A percentile compares a stretch with the other conserved stretches of the same genome.
Evolutionary conservation across 2,329 filamentous ascomycete species (phyloP).

Genomic region (Arthrinium phaeospermum): DNA sequence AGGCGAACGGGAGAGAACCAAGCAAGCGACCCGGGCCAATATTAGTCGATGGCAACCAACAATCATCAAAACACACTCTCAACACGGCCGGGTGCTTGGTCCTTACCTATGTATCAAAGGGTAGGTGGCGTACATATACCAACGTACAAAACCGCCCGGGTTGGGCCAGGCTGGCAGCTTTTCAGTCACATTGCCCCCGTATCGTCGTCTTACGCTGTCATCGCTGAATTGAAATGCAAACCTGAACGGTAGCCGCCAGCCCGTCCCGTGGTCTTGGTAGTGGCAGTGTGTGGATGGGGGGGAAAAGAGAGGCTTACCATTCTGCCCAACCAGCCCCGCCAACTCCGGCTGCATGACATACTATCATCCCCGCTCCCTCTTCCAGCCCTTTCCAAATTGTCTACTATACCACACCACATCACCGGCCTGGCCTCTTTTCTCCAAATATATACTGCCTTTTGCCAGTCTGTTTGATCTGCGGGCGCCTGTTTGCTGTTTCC

Average conservation of each 20-base stretch:
- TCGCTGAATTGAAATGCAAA: neutral
- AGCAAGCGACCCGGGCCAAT: neutral
- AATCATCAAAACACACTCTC: neutral
- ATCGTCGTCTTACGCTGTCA: conserved; percentile 9
- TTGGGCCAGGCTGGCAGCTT: neutral
- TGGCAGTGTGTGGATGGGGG: neutral
- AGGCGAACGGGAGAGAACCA: neutral
- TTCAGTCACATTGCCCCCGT: neutral
- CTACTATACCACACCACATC: neutral
- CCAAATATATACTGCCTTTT: conserved; percentile 1
- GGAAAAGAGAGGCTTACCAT: neutral
- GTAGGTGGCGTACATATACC: neutral
- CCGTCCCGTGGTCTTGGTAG: conserved; percentile 15
- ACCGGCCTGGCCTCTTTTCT: neutral
- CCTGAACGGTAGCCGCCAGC: neutral
- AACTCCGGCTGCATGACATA: conserved; percentile 16
- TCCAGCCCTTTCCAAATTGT: neutral
- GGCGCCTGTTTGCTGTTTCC: conserved; percentile 6
- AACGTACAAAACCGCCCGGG: neutral
- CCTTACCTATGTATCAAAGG: neutral
- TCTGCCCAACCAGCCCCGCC: conserved; percentile 16
- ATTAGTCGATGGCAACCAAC: neutral
- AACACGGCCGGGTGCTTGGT: neutral
- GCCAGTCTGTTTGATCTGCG: neutral
- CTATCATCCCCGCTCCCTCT: conserved; percentile 10